Percentiles rank a stretch among this genome's conserved stretches.
phyloP scores from a whole-genome alignment of 2,329 filamentous ascomycete genomes.

The Metarhizium brunneum region DNA sequence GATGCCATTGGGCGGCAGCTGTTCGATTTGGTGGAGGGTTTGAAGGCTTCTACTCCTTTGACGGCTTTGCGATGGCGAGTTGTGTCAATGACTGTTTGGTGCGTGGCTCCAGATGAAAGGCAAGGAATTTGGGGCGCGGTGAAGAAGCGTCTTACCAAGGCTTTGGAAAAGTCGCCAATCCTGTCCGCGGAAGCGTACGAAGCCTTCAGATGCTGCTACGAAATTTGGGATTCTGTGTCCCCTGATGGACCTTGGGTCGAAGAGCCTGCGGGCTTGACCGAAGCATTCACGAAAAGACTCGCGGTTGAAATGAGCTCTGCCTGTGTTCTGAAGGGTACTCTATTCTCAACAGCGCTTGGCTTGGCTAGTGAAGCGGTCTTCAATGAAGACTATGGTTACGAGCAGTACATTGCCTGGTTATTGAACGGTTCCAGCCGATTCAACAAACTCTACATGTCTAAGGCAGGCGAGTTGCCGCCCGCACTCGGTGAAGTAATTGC shows the following conservation, averaged over 20 bases:
- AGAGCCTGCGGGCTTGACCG: conserved; percentile 22
- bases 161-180: conserved; percentile 22
- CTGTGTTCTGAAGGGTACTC: conserved; percentile 13
- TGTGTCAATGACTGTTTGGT: conserved; percentile 25
- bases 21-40: conserved; percentile 23
- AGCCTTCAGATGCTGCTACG: conserved; percentile 30
- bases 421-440: conserved; percentile 23
- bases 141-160: conserved; percentile 22
- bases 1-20: conserved; percentile 31
- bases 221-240: conserved; percentile 28
- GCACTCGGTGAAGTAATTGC: conserved; percentile 16
- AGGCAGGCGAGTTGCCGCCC: conserved; percentile 15
- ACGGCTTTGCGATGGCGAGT: conserved; percentile 32
- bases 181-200: conserved; percentile 27
- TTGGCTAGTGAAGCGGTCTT: conserved; percentile 13
- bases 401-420: conserved; percentile 26
- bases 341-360: conserved; percentile 9
- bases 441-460: conserved; percentile 17
- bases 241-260: conserved; percentile 22
- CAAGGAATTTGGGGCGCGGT: conserved; percentile 23
- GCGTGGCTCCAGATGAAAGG: conserved; percentile 21
- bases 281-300: conserved; percentile 24
- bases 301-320: conserved; percentile 18
- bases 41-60: conserved; percentile 19
- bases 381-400: conserved; percentile 15